phyloP scores from a whole-genome alignment of 306 rosid genomes.

The Luffa aegyptiaca region DNA sequence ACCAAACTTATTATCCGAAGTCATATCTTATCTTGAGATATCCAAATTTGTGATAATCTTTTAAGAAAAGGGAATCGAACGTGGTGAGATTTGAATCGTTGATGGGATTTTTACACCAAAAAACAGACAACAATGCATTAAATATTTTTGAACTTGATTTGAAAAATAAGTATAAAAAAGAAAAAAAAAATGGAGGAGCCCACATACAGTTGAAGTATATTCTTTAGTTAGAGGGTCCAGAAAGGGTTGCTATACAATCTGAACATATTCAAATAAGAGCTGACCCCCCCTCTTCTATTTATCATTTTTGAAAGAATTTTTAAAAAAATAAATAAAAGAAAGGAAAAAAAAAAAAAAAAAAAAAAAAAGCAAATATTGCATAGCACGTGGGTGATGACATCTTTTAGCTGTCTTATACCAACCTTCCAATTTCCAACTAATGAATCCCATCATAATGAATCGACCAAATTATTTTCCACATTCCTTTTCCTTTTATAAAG shows the following conservation, averaged over 20 bases:
- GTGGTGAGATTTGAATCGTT: neutral
- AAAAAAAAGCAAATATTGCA: constrained; percentile 5
- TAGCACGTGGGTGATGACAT: constrained; percentile 49
- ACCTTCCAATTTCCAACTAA: constrained; percentile 5
- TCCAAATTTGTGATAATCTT: neutral
- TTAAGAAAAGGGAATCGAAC: neutral
- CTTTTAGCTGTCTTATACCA: constrained; percentile 10
- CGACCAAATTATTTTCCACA: neutral
- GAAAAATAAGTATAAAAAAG: neutral
- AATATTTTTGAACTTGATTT: neutral
- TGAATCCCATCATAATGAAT: neutral
- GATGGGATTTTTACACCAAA: neutral
- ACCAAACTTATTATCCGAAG: neutral
- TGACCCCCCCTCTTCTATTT: neutral
- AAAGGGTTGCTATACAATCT: neutral
- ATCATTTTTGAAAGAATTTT: neutral
- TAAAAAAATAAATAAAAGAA: neutral
- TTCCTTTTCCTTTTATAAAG: neutral
- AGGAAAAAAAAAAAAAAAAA: neutral
- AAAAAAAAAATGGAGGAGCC: neutral
- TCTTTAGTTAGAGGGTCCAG: neutral
- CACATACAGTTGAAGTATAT: constrained; percentile 4
- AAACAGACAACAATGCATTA: neutral
- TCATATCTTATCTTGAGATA: too few relatives aligned
- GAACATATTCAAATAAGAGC: neutral